phyloP scores from a whole-genome alignment of 768 basidiomycete species.

The Hygrophoropsis aurantiaca region DNA sequence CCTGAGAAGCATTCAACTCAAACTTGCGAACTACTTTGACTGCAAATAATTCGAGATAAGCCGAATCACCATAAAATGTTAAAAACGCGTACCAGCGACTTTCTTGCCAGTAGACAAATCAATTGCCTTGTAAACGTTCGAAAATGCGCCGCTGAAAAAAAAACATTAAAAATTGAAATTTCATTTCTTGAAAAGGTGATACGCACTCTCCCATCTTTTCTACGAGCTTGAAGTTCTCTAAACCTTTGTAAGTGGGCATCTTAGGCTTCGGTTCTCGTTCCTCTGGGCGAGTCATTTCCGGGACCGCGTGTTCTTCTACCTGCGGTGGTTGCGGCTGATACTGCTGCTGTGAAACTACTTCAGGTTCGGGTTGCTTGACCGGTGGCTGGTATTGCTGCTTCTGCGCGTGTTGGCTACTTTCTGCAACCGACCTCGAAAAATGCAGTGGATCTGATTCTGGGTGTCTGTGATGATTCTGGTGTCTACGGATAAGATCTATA shows the following conservation, averaged over 20 bases:
- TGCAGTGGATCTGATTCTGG: constrained; percentile 33
- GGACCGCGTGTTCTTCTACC: constrained; percentile 12
- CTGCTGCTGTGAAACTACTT: constrained; percentile 22
- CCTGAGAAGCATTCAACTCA: constrained; percentile 89
- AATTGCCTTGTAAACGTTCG: constrained; percentile 94
- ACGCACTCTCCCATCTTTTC: constrained; percentile 95
- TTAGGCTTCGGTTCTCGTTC: constrained; percentile 70
- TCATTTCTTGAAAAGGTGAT: not conserved
- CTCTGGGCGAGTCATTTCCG: constrained; percentile 62
- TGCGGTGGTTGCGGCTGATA: constrained; percentile 20
- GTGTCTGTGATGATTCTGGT: constrained; percentile 67
- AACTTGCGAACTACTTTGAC: constrained; percentile 96
- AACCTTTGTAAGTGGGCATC: constrained; percentile 85
- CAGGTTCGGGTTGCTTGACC: constrained; percentile 29
- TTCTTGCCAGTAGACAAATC: constrained; percentile 73
- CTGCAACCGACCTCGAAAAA: constrained; percentile 12
- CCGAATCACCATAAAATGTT: constrained; percentile 1
- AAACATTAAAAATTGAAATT: constrained; percentile 13
- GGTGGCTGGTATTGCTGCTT: constrained; percentile 41
- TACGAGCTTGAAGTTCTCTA: constrained; percentile 73
- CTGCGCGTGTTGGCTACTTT: constrained; percentile 18
- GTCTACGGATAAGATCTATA: constrained; percentile 73
- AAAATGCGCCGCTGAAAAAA: constrained; percentile 82
- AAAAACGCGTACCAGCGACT: constrained; percentile 68
- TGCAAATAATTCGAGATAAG: constrained; percentile 29